A percentile compares a stretch with the other conserved stretches of the same genome.
These are phyloP conservation scores for Cryptococcus wingfieldii DNA, from an alignment of 1,284 basidiomycete species.

Conservation along the genomic window DNA sequence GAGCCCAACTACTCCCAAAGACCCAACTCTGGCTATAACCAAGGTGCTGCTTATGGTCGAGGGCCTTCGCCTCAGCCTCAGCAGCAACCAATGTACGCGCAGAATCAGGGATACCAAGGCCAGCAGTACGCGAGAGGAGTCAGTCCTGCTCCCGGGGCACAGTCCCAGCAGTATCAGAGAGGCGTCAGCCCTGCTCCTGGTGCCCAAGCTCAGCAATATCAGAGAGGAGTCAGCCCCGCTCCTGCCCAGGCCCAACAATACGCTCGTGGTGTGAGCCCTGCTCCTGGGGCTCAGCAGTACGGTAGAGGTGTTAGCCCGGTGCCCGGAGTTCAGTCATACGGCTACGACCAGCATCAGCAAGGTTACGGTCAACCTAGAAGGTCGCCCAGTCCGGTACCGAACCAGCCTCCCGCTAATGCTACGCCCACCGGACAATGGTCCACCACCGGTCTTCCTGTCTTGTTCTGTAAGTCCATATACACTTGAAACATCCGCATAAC, in stretches of 20 bases:
- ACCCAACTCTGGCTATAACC: neutral
- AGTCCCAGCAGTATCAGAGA: slow-evolving; percentile 6
- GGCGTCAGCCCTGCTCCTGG: slow-evolving; percentile 15
- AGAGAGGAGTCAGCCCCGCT: slow-evolving; percentile 17
- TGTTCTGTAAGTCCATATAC: slow-evolving; percentile 43
- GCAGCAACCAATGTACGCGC: slow-evolving; percentile 7
- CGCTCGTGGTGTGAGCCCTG: slow-evolving; percentile 16
- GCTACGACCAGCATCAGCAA: slow-evolving; percentile 10
- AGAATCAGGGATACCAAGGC: slow-evolving; percentile 14
- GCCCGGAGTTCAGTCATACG: slow-evolving; percentile 8
- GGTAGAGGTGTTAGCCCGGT: slow-evolving; percentile 20
- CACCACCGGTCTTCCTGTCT: slow-evolving; percentile 42
- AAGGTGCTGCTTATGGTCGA: neutral
- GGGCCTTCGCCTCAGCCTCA: slow-evolving; percentile 9
- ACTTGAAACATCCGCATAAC: neutral
- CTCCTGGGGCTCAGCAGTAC: slow-evolving; percentile 22
- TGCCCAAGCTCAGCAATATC: slow-evolving; percentile 3
- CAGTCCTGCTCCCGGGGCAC: slow-evolving; percentile 9
- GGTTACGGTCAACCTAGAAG: slow-evolving; percentile 8
- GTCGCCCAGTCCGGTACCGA: slow-evolving; percentile 42
- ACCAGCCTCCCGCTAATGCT: slow-evolving; percentile 34
- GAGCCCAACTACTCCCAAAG: slow-evolving; percentile 2
- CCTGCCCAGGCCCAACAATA: slow-evolving; percentile 5
- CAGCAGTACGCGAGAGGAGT: slow-evolving; percentile 11
- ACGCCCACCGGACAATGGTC: slow-evolving; percentile 49